Conservation (phyloP, 2,329 filamentous ascomycete genomes). For the Exophiala calicioides region DNA sequence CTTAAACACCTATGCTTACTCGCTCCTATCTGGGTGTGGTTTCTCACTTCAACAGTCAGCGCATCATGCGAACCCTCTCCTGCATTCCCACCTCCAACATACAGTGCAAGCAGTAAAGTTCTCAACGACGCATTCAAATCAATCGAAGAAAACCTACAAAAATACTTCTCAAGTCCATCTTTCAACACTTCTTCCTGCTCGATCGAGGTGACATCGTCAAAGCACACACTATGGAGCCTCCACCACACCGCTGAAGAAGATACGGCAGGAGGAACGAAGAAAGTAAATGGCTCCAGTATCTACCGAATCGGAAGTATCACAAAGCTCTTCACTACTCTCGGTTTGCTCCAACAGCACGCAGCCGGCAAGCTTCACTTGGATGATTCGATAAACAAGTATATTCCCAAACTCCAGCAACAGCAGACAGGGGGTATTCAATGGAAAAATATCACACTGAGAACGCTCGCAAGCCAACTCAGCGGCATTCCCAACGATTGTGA, state of each 20-base stretch:
- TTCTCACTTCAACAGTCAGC: too few relatives aligned
- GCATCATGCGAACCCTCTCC: too few relatives aligned
- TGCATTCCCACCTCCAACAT: slow-evolving; percentile 22
- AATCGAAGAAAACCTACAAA: too few relatives aligned
- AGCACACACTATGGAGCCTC: slow-evolving; percentile 19
- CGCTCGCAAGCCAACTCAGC: slow-evolving; percentile 32
- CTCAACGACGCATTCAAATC: slow-evolving; percentile 12
- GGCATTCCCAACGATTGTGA: slow-evolving; percentile 35
- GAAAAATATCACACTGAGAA: slow-evolving; percentile 33
- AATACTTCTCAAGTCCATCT: slow-evolving; percentile 1
- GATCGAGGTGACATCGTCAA: slow-evolving; percentile 28
- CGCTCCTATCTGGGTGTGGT: too few relatives aligned
- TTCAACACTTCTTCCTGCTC: slow-evolving; percentile 30
- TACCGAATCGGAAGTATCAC: slow-evolving; percentile 36
- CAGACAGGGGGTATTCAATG: slow-evolving; percentile 26
- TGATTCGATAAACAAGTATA: slow-evolving; percentile 30
- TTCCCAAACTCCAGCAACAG: slow-evolving; percentile 18
- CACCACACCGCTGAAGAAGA: slow-evolving; percentile 29
- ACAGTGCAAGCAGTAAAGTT: background rate
- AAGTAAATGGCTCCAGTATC: slow-evolving; percentile 24
- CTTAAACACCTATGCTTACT: too few relatives aligned
- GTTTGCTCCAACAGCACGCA: slow-evolving; percentile 33
- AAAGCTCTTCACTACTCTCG: slow-evolving; percentile 34
- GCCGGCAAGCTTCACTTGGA: slow-evolving; percentile 33
- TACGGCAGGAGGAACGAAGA: slow-evolving; percentile 21